phyloP scores from a whole-genome alignment of 306 rosid species.

The Potentilla sterilis region DNA sequence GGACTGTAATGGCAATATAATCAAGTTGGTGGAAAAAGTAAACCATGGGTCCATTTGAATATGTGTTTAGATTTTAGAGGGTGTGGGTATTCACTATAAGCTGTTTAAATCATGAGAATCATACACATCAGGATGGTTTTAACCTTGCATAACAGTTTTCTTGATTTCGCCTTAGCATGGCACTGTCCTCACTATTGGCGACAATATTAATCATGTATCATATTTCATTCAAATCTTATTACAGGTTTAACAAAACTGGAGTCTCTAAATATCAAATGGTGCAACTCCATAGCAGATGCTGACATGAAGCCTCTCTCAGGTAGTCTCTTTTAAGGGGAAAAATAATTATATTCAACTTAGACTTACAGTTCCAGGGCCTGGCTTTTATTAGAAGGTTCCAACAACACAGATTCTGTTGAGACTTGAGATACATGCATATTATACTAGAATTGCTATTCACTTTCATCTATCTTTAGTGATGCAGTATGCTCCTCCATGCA shows the following conservation, averaged over 20 bases:
- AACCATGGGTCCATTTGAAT: background rate
- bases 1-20: background rate
- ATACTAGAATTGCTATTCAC: background rate
- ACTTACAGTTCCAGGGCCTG: background rate
- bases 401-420: background rate
- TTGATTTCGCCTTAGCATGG: background rate
- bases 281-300: conserved; percentile 77
- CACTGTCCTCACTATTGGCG: background rate
- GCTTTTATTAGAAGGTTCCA: background rate
- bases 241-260: conserved; percentile 79
- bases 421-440: background rate
- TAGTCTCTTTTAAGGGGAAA: conserved; percentile 10
- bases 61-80: background rate
- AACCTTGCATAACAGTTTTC: background rate
- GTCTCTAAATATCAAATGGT: conserved; percentile 94
- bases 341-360: background rate
- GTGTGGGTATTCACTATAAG: background rate
- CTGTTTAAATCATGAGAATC: background rate
- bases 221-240: conserved; percentile 5
- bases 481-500: background rate
- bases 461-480: background rate
- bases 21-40: background rate
- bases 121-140: background rate
- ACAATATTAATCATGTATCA: background rate
- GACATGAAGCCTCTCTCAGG: conserved; percentile 85